Evolutionary conservation across 1,139 yeast genomes (phyloP).

Genomic region (Pichia sp.): DNA sequence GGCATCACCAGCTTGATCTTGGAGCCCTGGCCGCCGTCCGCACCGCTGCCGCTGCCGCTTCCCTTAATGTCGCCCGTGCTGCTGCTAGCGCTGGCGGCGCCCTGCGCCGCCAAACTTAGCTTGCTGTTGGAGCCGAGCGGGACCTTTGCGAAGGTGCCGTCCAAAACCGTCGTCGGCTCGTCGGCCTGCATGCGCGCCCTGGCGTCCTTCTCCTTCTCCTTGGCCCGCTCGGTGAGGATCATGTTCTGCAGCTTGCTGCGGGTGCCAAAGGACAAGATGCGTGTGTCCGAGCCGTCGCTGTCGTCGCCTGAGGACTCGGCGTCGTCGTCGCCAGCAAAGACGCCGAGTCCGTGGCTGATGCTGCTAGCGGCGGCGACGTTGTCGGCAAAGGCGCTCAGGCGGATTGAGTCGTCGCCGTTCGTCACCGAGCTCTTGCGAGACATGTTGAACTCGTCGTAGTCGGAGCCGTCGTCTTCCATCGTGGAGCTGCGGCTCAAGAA

Average conservation of each 20-base stretch:
- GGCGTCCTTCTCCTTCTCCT: not conserved
- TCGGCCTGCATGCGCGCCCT: not conserved
- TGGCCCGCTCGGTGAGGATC: too few species aligned
- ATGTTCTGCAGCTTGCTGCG: conserved; percentile 4
- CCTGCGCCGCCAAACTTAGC: not conserved
- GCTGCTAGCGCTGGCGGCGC: not conserved
- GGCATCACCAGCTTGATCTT: conserved; percentile 11
- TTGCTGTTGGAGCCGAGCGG: conserved; percentile 12
- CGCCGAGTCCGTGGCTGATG: too few species aligned
- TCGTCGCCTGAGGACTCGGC: not conserved
- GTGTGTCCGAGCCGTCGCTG: conserved; percentile 8
- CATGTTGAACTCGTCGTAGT: conserved; percentile 14
- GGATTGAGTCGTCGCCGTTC: not conserved
- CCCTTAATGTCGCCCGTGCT: not conserved
- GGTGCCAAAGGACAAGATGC: conserved; percentile 16
- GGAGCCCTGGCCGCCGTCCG: not conserved
- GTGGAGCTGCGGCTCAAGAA: conserved; percentile 9
- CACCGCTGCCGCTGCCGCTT: not conserved
- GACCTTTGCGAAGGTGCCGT: conserved; percentile 22
- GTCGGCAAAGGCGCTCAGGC: not conserved
- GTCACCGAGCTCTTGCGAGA: conserved; percentile 9
- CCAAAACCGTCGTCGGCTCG: conserved; percentile 10
- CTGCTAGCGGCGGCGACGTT: not conserved
- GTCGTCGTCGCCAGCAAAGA: not conserved
- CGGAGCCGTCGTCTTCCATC: conserved; percentile 8